phyloP scores from a whole-genome alignment of 2,329 filamentous ascomycete genomes.

The Aphanoascus verrucosus region DNA sequence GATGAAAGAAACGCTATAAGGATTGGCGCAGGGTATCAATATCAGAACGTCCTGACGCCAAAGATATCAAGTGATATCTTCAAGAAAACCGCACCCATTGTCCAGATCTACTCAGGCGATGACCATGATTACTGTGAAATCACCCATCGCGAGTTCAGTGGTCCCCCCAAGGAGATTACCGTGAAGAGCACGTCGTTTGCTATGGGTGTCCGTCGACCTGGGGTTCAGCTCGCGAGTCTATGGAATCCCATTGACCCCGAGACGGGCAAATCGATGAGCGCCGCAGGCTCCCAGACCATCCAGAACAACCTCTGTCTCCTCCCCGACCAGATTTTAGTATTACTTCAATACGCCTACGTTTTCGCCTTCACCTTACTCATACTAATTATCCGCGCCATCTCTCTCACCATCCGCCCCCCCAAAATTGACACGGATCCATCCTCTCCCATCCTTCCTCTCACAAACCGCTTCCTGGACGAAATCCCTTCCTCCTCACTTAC shows the following conservation, averaged over 20 bases:
- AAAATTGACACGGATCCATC: constrained; percentile 11
- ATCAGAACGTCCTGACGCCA: constrained; percentile 82
- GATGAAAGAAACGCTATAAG: constrained; percentile 70
- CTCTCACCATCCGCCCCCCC: constrained; percentile 22
- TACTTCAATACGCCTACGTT: constrained; percentile 63
- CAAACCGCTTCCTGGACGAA: constrained; percentile 19
- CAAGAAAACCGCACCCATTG: constrained; percentile 60
- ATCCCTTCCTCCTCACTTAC: constrained; percentile 20
- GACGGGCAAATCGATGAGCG: constrained; percentile 26
- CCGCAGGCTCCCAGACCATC: constrained; percentile 46
- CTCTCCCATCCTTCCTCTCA: constrained; percentile 23
- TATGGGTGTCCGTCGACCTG: constrained; percentile 83
- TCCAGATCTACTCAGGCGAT: constrained; percentile 85
- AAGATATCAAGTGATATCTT: constrained; percentile 66
- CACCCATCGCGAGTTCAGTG: constrained; percentile 59
- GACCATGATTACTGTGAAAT: constrained; percentile 98
- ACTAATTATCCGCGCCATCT: constrained; percentile 37
- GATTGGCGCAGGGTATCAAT: constrained; percentile 76
- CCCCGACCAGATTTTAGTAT: constrained; percentile 76
- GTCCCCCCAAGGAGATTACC: constrained; percentile 65
- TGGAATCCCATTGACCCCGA: constrained; percentile 73
- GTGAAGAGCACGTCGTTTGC: constrained; percentile 94
- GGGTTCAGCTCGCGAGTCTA: constrained; percentile 76
- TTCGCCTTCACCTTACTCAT: constrained; percentile 43
- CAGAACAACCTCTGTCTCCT: constrained; percentile 86